phyloP scores from a whole-genome alignment of 352 stramenopile genomes.

The Phytophthora colocasiae region DNA sequence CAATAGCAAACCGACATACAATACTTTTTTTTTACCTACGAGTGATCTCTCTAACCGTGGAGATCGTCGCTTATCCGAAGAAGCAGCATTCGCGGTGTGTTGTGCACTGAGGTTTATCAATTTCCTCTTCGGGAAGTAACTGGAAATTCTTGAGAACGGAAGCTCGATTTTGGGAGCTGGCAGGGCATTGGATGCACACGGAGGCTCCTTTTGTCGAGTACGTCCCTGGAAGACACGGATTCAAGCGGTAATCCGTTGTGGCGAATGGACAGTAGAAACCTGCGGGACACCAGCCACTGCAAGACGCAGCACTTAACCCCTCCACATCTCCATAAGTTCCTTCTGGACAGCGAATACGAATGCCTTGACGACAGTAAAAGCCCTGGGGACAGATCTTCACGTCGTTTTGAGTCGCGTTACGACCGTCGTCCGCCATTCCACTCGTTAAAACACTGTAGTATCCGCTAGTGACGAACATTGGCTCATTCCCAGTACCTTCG shows the following conservation, averaged over 20 bases:
- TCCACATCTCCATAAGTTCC: slow-evolving; percentile 67
- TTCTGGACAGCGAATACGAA: slow-evolving; percentile 68
- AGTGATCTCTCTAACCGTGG: neutral
- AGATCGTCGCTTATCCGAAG: slow-evolving; percentile 35
- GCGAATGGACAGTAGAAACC: slow-evolving; percentile 74
- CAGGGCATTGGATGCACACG: slow-evolving; percentile 57
- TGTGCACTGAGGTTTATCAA: slow-evolving; percentile 34
- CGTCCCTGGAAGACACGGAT: slow-evolving; percentile 51
- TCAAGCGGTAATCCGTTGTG: slow-evolving; percentile 51
- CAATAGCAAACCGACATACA: too few relatives aligned
- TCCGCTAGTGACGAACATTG: slow-evolving; percentile 46
- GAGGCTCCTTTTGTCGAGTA: slow-evolving; percentile 53
- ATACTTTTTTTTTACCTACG: too few relatives aligned
- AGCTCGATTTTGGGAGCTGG: slow-evolving; percentile 21
- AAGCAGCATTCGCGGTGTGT: slow-evolving; percentile 59
- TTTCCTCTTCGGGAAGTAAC: slow-evolving; percentile 23
- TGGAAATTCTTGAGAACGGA: slow-evolving; percentile 33
- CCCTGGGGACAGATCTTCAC: slow-evolving; percentile 64
- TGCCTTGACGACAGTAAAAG: slow-evolving; percentile 79
- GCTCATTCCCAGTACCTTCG: slow-evolving; percentile 56
- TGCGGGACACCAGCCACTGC: slow-evolving; percentile 69
- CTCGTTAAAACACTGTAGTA: slow-evolving; percentile 61
- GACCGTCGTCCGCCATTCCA: slow-evolving; percentile 37
- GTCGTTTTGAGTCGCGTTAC: slow-evolving; percentile 62
- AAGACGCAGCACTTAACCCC: slow-evolving; percentile 56